phyloP scores from a whole-genome alignment of 169 alveolate genomes.

The Plasmodium ovale region DNA sequence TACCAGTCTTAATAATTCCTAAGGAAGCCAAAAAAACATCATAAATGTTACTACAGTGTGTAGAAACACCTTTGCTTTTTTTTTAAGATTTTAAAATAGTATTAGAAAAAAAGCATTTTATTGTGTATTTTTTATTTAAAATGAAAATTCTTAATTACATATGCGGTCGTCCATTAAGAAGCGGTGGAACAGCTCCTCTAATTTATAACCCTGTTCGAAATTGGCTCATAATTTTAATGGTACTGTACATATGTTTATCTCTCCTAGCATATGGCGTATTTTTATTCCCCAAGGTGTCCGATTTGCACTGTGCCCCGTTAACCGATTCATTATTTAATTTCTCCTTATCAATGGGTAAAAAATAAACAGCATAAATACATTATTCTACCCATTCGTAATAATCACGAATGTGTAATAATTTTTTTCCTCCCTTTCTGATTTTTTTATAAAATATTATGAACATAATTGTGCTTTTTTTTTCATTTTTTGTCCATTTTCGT shows the following conservation, averaged over 20 bases:
- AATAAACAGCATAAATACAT: conserved; percentile 34
- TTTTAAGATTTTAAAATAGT: too few species aligned
- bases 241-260: conserved; percentile 74
- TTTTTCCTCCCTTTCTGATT: conserved; percentile 55
- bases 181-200: conserved; percentile 82
- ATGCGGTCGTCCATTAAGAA: conserved; percentile 77
- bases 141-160: conserved; percentile 75
- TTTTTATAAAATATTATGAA: not conserved
- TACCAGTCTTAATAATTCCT: too few species aligned
- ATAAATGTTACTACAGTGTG: too few species aligned
- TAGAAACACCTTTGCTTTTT: too few species aligned
- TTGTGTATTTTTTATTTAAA: not conserved
- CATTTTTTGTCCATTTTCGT: not conserved
- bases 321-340: conserved; percentile 78
- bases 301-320: conserved; percentile 82
- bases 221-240: conserved; percentile 78
- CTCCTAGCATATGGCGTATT: conserved; percentile 77
- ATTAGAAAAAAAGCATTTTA: not conserved
- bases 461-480: not conserved
- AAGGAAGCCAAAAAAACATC: too few species aligned
- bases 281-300: conserved; percentile 79
- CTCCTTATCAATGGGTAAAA: conserved; percentile 78
- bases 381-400: not conserved
- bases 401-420: conserved; percentile 54
- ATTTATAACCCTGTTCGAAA: conserved; percentile 81